These are phyloP conservation scores for Eucalyptus regnans DNA, from an alignment of 345 rosid species.

Conservation along the genomic window DNA sequence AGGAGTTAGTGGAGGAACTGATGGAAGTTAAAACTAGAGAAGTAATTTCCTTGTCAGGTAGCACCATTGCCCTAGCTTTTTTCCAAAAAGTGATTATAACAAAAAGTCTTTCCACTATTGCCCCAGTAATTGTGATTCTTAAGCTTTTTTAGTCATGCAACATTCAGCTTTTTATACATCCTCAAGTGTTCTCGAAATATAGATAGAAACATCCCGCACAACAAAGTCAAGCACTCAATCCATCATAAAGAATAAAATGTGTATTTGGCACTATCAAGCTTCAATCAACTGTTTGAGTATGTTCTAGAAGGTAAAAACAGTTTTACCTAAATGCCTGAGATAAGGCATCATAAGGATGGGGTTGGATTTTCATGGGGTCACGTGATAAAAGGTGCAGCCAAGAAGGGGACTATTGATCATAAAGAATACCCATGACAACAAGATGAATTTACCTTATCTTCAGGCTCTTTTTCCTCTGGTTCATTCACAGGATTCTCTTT, in stretches of 20 bases:
- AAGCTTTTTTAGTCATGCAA: neutral
- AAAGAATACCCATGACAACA: neutral
- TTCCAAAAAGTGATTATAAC: neutral
- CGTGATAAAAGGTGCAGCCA: neutral
- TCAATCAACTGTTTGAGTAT: neutral
- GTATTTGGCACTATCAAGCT: neutral
- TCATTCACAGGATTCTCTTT: conserved; percentile 44
- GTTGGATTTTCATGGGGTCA: neutral
- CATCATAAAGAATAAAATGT: neutral
- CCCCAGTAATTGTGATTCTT: neutral
- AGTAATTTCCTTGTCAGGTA: neutral
- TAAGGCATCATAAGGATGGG: neutral
- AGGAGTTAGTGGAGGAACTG: neutral
- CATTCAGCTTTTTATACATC: neutral
- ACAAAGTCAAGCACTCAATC: neutral
- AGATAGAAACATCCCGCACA: neutral
- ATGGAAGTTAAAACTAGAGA: neutral
- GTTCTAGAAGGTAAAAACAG: neutral
- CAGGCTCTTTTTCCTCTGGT: conserved; percentile 73
- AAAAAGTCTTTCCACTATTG: neutral
- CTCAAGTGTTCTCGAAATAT: neutral
- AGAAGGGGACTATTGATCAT: neutral
- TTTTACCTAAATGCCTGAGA: neutral
- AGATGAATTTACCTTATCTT: conserved; percentile 43
- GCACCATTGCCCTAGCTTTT: neutral